A percentile compares a stretch with the other conserved stretches of the same genome.
Evolutionary conservation across 2,329 filamentous ascomycete species (phyloP).

Genomic region (Pseudocercospora vitis): DNA sequence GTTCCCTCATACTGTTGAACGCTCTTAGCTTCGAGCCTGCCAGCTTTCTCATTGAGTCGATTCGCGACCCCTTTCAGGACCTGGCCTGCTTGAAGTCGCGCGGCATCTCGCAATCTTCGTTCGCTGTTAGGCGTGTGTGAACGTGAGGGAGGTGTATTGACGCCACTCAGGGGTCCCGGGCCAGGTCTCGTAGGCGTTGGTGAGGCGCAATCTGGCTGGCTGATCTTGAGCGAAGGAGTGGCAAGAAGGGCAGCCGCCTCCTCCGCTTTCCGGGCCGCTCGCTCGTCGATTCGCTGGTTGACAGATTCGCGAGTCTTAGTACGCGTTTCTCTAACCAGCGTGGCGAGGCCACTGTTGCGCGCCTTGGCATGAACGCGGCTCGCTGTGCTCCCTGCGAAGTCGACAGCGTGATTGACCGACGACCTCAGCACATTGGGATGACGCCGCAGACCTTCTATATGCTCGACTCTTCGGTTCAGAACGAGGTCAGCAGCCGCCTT

Average conservation of each 20-base stretch:
- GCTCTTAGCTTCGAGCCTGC: slow-evolving; percentile 21
- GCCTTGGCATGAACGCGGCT: slow-evolving; percentile 23
- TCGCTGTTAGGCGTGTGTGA: slow-evolving; percentile 21
- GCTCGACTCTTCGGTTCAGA: slow-evolving; percentile 51
- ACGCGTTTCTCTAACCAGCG: slow-evolving; percentile 25
- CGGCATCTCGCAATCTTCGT: slow-evolving; percentile 25
- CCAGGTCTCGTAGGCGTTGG: slow-evolving; percentile 12
- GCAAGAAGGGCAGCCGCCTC: slow-evolving; percentile 14
- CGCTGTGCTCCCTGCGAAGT: slow-evolving; percentile 26
- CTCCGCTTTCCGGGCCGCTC: slow-evolving; percentile 16
- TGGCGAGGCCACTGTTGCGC: slow-evolving; percentile 22
- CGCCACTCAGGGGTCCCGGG: slow-evolving; percentile 8
- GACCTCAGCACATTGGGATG: slow-evolving; percentile 27
- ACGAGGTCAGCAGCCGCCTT: slow-evolving; percentile 57
- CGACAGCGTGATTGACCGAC: slow-evolving; percentile 27
- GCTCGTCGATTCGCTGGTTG: slow-evolving; percentile 21
- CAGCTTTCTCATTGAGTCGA: slow-evolving; percentile 23
- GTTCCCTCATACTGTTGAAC: slow-evolving; percentile 24
- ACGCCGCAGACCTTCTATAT: slow-evolving; percentile 30
- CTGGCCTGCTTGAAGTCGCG: slow-evolving; percentile 22
- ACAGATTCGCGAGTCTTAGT: slow-evolving; percentile 25
- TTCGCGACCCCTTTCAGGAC: slow-evolving; percentile 23
- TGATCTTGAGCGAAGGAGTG: slow-evolving; percentile 12
- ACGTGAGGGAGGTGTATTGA: slow-evolving; percentile 17
- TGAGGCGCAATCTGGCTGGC: slow-evolving; percentile 9